A percentile compares a stretch with the other conserved stretches of the same genome.
Evolutionary conservation across 257 asterid genomes (phyloP).

Genomic region (Capsicum pubescens): DNA sequence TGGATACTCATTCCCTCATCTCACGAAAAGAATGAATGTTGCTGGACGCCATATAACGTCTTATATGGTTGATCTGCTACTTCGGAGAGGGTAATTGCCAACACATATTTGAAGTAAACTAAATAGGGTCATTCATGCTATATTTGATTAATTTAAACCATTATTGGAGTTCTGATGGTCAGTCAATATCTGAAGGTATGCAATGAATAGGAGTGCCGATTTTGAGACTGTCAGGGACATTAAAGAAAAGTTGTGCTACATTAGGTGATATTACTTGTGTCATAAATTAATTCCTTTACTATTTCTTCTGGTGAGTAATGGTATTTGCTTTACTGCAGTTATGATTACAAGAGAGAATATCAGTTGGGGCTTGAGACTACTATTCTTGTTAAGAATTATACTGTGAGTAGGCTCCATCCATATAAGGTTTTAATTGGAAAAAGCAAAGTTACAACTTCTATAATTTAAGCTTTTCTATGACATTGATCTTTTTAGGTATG

Average conservation of each 20-base stretch:
- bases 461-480: neutral
- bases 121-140: constrained; percentile 8
- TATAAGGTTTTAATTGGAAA: constrained; percentile 22
- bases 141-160: neutral
- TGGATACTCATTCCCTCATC: constrained; percentile 99
- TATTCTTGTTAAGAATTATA: constrained; percentile 90
- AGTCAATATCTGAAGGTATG: constrained; percentile 61
- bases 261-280: constrained; percentile 56
- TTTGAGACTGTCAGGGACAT: constrained; percentile 94
- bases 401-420: constrained; percentile 63
- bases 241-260: constrained; percentile 96
- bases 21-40: constrained; percentile 93
- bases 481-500: constrained; percentile 5
- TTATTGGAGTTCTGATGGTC: constrained; percentile 28
- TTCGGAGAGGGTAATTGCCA: constrained; percentile 81
- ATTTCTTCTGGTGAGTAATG: constrained; percentile 4
- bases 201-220: constrained; percentile 90
- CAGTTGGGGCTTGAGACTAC: constrained; percentile 98
- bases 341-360: constrained; percentile 97
- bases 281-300: constrained; percentile 15
- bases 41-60: constrained; percentile 97
- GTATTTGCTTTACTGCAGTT: constrained; percentile 50
- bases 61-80: constrained; percentile 88
- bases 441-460: neutral
- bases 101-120: constrained; percentile 29